phyloP scores from a whole-genome alignment of 352 stramenopile genomes.

The Aphanomyces cochlioides region DNA sequence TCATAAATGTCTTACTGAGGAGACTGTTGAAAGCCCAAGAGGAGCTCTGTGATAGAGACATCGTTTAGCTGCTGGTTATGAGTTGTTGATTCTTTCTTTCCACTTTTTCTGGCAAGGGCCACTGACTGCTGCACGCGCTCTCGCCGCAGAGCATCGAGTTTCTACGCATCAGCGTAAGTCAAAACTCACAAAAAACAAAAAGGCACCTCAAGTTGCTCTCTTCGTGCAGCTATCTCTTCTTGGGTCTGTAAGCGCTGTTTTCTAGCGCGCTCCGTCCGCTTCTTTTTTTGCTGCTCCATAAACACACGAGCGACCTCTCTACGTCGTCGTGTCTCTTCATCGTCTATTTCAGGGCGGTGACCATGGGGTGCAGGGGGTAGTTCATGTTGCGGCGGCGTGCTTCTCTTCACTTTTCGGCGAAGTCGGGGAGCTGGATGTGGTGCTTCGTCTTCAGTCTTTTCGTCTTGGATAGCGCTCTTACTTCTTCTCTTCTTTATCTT shows the following conservation, averaged over 20 bases:
- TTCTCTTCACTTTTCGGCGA: neutral
- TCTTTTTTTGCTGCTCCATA: slow-evolving; percentile 27
- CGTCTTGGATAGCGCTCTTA: neutral
- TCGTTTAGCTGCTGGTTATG: neutral
- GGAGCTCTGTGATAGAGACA: neutral
- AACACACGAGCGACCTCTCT: neutral
- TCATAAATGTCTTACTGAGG: neutral
- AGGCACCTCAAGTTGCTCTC: slow-evolving; percentile 11
- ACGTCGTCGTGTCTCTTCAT: neutral
- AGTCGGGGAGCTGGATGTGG: neutral
- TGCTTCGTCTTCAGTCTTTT: neutral
- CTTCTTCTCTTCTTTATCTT: neutral
- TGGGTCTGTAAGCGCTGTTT: neutral
- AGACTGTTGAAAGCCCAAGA: neutral
- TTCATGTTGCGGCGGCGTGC: neutral
- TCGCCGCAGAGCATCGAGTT: slow-evolving; percentile 17
- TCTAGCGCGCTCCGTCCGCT: neutral
- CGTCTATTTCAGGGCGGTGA: neutral
- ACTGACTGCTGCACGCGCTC: slow-evolving; percentile 13
- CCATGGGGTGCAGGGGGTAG: neutral
- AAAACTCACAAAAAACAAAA: neutral
- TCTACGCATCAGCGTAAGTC: neutral
- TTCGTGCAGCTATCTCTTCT: neutral
- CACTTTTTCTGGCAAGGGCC: slow-evolving; percentile 13
- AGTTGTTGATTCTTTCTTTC: neutral